A percentile compares a stretch with the other conserved stretches of the same genome.
These are phyloP conservation scores for Diaporthe sp. DNA, from an alignment of 2,329 filamentous ascomycete genomes.

Conservation along the genomic window DNA sequence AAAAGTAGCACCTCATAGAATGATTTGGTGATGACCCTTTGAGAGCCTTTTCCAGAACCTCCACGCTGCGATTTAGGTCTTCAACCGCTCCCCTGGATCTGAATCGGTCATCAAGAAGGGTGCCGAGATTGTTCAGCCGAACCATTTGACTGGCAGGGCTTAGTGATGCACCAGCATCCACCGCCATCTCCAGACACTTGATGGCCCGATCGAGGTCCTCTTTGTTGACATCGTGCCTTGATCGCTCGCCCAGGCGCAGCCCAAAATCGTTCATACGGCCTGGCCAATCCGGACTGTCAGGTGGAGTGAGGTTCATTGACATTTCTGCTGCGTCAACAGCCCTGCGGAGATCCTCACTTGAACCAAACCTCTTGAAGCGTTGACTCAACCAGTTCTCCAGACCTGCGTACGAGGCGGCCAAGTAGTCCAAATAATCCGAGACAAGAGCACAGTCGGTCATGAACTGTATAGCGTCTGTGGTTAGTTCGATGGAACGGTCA, in stretches of 20 bases:
- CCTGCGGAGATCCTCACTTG: neutral
- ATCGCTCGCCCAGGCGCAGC: neutral
- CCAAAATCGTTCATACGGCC: neutral
- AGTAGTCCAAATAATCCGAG: neutral
- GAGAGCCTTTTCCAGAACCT: neutral
- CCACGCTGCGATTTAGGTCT: neutral
- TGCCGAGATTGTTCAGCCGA: neutral
- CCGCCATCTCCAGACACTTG: neutral
- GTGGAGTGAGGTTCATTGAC: neutral
- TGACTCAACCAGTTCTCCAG: neutral
- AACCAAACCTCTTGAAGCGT: neutral
- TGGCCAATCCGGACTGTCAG: neutral
- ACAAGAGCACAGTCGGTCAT: neutral
- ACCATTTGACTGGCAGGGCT: neutral
- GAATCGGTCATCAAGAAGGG: neutral
- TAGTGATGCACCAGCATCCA: neutral
- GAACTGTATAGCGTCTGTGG: neutral
- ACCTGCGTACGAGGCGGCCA: neutral
- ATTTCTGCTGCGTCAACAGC: neutral
- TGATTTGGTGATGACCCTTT: neutral
- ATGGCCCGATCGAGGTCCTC: neutral
- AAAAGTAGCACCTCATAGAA: neutral
- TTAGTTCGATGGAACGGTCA: neutral
- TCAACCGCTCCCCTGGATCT: neutral
- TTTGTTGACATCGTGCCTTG: neutral